Evolutionary conservation across 495 filamentous ascomycete species (phyloP).

Genomic region (Pyrenopolyporus hunteri): DNA sequence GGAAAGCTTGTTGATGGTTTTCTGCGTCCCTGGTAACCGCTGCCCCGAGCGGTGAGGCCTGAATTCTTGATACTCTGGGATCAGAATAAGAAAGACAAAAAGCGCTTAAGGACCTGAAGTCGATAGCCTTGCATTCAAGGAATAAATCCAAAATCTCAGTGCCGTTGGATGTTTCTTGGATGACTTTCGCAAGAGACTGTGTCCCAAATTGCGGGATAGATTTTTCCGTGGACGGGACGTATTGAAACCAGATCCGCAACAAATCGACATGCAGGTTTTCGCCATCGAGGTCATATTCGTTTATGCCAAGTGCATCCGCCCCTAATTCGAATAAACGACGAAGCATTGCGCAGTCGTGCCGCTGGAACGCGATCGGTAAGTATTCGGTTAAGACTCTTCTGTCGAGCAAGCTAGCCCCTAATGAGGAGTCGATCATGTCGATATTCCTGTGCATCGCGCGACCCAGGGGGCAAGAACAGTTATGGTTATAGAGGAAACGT

Average conservation of each 20-base stretch:
- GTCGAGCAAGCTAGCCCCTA: neutral
- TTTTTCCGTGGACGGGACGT: neutral
- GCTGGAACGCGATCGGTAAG: neutral
- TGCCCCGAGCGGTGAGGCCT: neutral
- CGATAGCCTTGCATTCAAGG: neutral
- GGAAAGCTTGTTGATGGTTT: neutral
- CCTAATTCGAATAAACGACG: neutral
- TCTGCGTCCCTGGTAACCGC: neutral
- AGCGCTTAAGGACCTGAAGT: neutral
- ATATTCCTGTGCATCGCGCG: no score
- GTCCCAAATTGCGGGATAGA: neutral
- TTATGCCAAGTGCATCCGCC: neutral
- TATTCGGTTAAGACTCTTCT: neutral
- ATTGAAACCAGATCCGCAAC: neutral
- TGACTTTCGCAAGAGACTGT: neutral
- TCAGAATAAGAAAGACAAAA: no score
- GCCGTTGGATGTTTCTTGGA: neutral
- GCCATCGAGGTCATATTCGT: neutral
- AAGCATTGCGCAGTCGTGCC: neutral
- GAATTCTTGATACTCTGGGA: neutral
- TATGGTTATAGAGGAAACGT: no score
- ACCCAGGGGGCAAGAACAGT: no score
- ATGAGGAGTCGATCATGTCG: neutral
- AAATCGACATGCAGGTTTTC: neutral
- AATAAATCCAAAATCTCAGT: neutral